These are phyloP conservation scores for Mycena pura DNA, from an alignment of 768 basidiomycete genomes.

Conservation along the genomic window DNA sequence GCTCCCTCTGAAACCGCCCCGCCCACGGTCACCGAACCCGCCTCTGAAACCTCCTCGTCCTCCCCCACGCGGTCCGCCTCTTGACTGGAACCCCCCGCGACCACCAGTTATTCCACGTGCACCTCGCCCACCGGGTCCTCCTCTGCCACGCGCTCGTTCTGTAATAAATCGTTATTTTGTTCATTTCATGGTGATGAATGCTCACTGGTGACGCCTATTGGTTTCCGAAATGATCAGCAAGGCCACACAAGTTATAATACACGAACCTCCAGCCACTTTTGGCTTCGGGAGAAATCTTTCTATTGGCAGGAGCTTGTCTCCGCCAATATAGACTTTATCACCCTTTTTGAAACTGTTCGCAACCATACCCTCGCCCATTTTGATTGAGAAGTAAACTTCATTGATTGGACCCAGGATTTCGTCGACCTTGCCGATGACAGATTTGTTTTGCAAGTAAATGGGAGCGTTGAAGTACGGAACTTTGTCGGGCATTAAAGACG, in stretches of 20 bases:
- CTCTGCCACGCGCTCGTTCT: slow-evolving; percentile 51
- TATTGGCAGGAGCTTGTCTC: slow-evolving; percentile 96
- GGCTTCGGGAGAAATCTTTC: slow-evolving; percentile 98
- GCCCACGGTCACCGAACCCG: slow-evolving; percentile 45
- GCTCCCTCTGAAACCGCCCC: slow-evolving; percentile 55
- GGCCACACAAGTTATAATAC: slow-evolving; percentile 5
- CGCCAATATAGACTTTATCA: slow-evolving; percentile 96
- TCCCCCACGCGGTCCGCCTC: slow-evolving; percentile 37
- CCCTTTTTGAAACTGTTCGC: slow-evolving; percentile 96
- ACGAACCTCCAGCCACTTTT: slow-evolving; percentile 73
- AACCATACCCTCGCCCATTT: slow-evolving; percentile 96
- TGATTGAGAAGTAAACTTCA: slow-evolving; percentile 97
- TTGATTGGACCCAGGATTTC: slow-evolving; percentile 99
- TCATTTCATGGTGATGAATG: neutral
- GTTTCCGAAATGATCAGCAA: neutral
- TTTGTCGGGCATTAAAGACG: slow-evolving; percentile 83
- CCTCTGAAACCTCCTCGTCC: slow-evolving; percentile 31
- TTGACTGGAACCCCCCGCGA: slow-evolving; percentile 20
- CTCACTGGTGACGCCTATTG: slow-evolving; percentile 58
- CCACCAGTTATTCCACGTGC: slow-evolving; percentile 34
- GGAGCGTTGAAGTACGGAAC: slow-evolving; percentile 99
- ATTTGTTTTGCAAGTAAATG: slow-evolving; percentile 96
- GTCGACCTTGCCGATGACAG: slow-evolving; percentile 95
- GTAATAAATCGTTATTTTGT: slow-evolving; percentile 17
- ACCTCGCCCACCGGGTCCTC: slow-evolving; percentile 44